Percentiles rank a stretch among this genome's conserved stretches.
Evolutionary conservation across 768 basidiomycete species (phyloP).

Genomic region (Lactarius sanguifluus): DNA sequence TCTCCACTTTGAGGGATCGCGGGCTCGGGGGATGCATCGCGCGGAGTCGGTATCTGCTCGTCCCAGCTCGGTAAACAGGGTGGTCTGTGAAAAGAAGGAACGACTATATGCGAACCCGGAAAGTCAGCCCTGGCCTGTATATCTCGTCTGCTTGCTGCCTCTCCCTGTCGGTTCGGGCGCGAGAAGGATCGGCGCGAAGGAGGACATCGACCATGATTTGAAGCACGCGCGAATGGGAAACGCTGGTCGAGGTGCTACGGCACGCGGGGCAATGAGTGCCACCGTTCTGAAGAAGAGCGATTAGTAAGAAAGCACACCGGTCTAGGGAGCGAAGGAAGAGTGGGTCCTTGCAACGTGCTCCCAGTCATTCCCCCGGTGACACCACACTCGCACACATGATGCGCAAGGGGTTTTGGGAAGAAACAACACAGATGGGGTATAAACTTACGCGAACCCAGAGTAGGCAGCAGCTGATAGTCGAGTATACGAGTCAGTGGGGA

Average conservation of each 20-base stretch:
- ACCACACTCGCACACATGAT: neutral
- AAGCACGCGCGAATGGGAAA: conserved; percentile 69
- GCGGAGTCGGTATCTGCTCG: conserved; percentile 67
- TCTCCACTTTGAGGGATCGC: conserved; percentile 63
- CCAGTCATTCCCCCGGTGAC: neutral
- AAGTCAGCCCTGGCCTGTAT: conserved; percentile 58
- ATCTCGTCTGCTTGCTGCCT: conserved; percentile 80
- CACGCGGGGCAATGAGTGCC: conserved; percentile 85
- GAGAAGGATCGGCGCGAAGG: conserved; percentile 67
- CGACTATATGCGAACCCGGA: conserved; percentile 52
- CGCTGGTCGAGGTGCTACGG: conserved; percentile 64
- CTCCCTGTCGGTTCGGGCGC: conserved; percentile 66
- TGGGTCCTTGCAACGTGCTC: conserved; percentile 11
- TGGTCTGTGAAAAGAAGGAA: conserved; percentile 7
- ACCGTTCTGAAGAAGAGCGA: conserved; percentile 56
- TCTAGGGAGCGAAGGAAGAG: conserved; percentile 28
- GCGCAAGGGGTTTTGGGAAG: conserved; percentile 1
- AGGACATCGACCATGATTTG: conserved; percentile 73
- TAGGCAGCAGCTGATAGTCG: conserved; percentile 60
- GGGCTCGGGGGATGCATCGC: conserved; percentile 76
- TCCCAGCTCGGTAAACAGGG: conserved; percentile 5
- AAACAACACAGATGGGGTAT: conserved; percentile 23
- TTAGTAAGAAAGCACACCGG: conserved; percentile 3
- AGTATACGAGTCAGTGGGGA: conserved; percentile 12
- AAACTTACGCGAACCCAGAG: conserved; percentile 81